A percentile compares a stretch with the other conserved stretches of the same genome.
These are phyloP conservation scores for Amanita muscaria DNA, from an alignment of 768 basidiomycete species.

Conservation along the genomic window DNA sequence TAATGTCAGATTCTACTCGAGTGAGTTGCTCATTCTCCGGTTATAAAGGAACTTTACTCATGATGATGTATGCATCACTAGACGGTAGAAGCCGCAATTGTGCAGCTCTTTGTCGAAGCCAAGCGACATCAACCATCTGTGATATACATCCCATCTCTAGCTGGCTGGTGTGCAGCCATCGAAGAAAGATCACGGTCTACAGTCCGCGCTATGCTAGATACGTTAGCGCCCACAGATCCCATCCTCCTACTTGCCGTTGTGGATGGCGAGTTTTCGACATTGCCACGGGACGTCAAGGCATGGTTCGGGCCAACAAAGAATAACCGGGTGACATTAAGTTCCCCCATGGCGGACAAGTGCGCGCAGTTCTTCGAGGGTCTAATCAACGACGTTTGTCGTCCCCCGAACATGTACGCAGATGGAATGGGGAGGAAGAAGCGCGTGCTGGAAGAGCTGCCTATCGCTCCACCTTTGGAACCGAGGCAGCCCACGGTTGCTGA, in stretches of 20 bases:
- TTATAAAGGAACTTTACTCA: conserved; percentile 1
- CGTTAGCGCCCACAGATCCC: conserved; percentile 85
- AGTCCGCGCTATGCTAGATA: conserved; percentile 85
- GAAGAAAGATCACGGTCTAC: conserved; percentile 80
- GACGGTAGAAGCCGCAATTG: conserved; percentile 88
- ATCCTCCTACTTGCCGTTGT: conserved; percentile 87
- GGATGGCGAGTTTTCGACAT: conserved; percentile 59
- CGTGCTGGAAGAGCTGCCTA: conserved; percentile 73
- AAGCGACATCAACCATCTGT: conserved; percentile 96
- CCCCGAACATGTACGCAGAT: conserved; percentile 85
- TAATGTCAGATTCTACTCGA: conserved; percentile 83
- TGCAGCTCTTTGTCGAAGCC: conserved; percentile 93
- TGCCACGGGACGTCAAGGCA: conserved; percentile 74
- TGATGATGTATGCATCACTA: conserved; percentile 21
- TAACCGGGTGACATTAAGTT: conserved; percentile 57
- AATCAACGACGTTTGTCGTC: conserved; percentile 57
- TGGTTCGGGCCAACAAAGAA: conserved; percentile 85
- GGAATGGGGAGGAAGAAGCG: conserved; percentile 78
- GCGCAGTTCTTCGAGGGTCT: conserved; percentile 69
- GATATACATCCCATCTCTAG: conserved; percentile 86
- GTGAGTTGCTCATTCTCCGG: conserved; percentile 36
- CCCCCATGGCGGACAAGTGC: conserved; percentile 50
- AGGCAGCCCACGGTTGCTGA: conserved; percentile 75
- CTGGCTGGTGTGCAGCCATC: conserved; percentile 79
- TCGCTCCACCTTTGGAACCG: conserved; percentile 88